Base-by-base conservation (phyloP, 352 stramenopile genomes). In the Phytophthora hybrid region DNA sequence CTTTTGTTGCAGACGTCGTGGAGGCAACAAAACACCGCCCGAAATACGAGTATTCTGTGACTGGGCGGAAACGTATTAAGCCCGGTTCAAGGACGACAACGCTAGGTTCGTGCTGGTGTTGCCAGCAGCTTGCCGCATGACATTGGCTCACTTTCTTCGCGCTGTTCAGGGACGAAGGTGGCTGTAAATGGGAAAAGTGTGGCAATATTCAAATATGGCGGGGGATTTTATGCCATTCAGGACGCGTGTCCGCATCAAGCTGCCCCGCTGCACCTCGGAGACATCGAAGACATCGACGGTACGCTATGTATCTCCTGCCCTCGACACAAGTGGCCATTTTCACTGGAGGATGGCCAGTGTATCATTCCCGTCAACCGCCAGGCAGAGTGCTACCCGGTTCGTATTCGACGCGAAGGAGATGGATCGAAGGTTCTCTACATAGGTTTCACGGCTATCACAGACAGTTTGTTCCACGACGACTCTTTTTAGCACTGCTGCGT, bases 241-340 rank as follows among this genome's bases (percentile, higher is more conserved):
- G 82, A 97, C 49, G 74, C 79, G 5, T 97, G 90, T 60, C 90
- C 90, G 11, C 90, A 97, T 56, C 87, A 94, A 63, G 88, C 85
- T 16, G 90, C 86, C 18, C 82, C 88, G n/a, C 76, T 97, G 9
- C 84, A 95, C 57, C 61, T 95, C n/a, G 90, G 90, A 8, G 90
- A 97, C 66, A 97, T 97, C 29, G 90, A 97, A 81, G 88, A 95
- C 34, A 87, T 93, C 26, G 85, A 92, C 69, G 88, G 86, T 47
- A 80, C 65, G 29, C 59, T 88, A 0, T 97, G 88, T 56, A 71
- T 97, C 37, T 85, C 88, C 37, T 96, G 90, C 39, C 90, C 90
- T 29, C 87, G 83, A 16, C 90, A 96, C 68, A 89, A 89, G 57
- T 96, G 87, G 87, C 88, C 88, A 0, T 96, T 95, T 64, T 93